These are phyloP conservation scores for Mycena kentingensis DNA, from an alignment of 768 basidiomycete genomes.

Conservation along the genomic window DNA sequence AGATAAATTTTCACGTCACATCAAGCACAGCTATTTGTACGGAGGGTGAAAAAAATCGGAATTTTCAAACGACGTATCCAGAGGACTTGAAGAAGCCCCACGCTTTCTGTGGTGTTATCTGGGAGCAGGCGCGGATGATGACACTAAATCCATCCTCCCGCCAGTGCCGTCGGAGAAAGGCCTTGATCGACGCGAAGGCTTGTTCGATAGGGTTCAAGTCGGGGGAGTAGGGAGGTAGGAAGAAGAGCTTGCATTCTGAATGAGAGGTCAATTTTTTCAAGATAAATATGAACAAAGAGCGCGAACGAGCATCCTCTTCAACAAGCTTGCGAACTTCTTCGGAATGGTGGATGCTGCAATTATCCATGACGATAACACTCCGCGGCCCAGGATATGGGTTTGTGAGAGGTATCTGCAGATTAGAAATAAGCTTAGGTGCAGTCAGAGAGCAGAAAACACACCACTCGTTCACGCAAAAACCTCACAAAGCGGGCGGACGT, in stretches of 20 bases:
- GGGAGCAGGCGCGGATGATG: too few relatives aligned
- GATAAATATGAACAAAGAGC: not conserved
- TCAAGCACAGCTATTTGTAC: too few relatives aligned
- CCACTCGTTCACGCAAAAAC: conserved; percentile 24
- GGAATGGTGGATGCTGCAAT: conserved; percentile 36
- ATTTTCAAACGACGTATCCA: too few relatives aligned
- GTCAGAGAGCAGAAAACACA: not conserved
- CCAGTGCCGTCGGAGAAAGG: conserved; percentile 11
- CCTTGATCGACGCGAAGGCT: conserved; percentile 20
- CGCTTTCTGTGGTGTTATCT: too few relatives aligned
- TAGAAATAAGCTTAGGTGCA: not conserved
- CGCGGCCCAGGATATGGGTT: conserved; percentile 30
- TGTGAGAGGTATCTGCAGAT: conserved; percentile 19
- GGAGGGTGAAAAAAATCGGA: too few relatives aligned
- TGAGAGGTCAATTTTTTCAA: too few relatives aligned
- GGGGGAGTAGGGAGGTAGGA: conserved; percentile 32
- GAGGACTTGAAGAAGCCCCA: too few relatives aligned
- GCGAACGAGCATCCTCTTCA: conserved; percentile 20
- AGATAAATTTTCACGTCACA: too few relatives aligned
- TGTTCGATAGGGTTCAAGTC: conserved; percentile 33
- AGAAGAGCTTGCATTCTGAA: conserved; percentile 19
- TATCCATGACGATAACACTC: conserved; percentile 38
- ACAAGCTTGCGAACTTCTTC: conserved; percentile 28
- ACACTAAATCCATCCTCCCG: too few relatives aligned
- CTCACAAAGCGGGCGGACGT: conserved; percentile 23